phyloP scores from a whole-genome alignment of 257 asterid genomes.

The Nicotiana tomentosiformis region DNA sequence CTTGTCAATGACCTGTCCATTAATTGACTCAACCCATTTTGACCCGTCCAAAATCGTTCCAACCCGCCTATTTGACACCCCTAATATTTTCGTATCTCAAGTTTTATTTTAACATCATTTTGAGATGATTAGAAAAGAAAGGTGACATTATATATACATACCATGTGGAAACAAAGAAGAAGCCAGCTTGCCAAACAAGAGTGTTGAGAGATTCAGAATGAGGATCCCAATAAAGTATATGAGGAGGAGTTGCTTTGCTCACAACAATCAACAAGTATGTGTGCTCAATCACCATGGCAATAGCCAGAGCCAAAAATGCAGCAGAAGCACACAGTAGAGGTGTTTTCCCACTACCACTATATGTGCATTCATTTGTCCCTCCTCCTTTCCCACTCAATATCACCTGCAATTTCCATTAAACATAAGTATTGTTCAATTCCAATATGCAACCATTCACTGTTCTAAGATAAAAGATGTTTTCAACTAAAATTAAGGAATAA shows the following conservation, averaged over 20 bases:
- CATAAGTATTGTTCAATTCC: background rate
- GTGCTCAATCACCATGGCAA: conserved; percentile 70
- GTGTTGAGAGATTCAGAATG: conserved; percentile 43
- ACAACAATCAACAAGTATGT: conserved; percentile 54
- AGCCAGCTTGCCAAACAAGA: conserved; percentile 66
- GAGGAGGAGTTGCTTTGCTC: conserved; percentile 40
- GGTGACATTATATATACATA: conserved; percentile 2
- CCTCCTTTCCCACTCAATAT: conserved; percentile 29
- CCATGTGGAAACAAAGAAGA: conserved; percentile 80
- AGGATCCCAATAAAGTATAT: conserved; percentile 43
- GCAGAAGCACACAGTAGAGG: conserved; percentile 57
- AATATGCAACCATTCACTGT: background rate
- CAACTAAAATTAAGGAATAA: background rate
- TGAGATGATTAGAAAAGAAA: background rate
- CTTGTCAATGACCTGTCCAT: too few relatives aligned
- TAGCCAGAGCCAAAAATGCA: conserved; percentile 63
- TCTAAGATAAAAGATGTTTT: background rate
- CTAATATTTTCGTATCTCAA: too few relatives aligned
- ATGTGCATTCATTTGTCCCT: conserved; percentile 40
- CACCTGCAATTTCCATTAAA: conserved; percentile 30
- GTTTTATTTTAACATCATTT: too few relatives aligned
- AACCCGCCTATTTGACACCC: too few relatives aligned
- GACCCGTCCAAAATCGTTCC: too few relatives aligned
- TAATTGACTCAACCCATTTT: too few relatives aligned
- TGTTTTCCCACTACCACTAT: conserved; percentile 50